Conservation (phyloP, 805 yeast genomes). For the Myxozyma kluyveri region DNA sequence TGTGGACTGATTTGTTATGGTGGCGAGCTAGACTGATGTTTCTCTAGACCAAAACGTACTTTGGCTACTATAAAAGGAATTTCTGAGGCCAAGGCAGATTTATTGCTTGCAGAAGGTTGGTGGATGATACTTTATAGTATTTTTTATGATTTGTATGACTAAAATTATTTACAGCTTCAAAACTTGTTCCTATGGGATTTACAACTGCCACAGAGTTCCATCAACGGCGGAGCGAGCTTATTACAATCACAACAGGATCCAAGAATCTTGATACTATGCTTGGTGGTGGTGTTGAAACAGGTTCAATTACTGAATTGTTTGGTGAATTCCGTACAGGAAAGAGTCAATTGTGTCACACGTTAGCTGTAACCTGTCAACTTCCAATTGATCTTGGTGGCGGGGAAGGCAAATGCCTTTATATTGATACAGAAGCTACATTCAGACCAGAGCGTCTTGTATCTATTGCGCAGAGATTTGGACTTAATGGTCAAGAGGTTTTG, state of each 20-base stretch:
- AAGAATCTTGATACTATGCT: slow-evolving; percentile 86
- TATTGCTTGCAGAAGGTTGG: slow-evolving; percentile 59
- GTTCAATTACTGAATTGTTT: slow-evolving; percentile 91
- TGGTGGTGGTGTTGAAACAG: slow-evolving; percentile 97
- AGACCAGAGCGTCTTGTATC: slow-evolving; percentile 87
- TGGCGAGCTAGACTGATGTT: not conserved
- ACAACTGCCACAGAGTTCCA: slow-evolving; percentile 96
- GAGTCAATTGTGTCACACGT: slow-evolving; percentile 92
- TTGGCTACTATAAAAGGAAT: slow-evolving; percentile 82
- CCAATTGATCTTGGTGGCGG: slow-evolving; percentile 98
- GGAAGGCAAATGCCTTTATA: slow-evolving; percentile 93
- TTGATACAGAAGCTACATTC: slow-evolving; percentile 96
- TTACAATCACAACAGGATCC: slow-evolving; percentile 93
- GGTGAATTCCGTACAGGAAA: slow-evolving; percentile 98
- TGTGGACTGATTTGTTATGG: slow-evolving; percentile 1
- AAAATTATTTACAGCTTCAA: slow-evolving; percentile 51
- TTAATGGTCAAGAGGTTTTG: slow-evolving; percentile 89
- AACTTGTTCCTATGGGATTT: slow-evolving; percentile 91
- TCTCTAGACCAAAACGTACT: slow-evolving; percentile 62
- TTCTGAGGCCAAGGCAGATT: slow-evolving; percentile 92
- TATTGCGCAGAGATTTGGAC: slow-evolving; percentile 86
- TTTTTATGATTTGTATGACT: not conserved
- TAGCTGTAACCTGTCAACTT: slow-evolving; percentile 93
- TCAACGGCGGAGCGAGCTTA: slow-evolving; percentile 81
- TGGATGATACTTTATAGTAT: not conserved